Evolutionary conservation across 2,329 filamentous ascomycete species (phyloP), one percentile per base, ranked within the genome.

Genomic region (Beauveria pseudobassiana): DNA sequence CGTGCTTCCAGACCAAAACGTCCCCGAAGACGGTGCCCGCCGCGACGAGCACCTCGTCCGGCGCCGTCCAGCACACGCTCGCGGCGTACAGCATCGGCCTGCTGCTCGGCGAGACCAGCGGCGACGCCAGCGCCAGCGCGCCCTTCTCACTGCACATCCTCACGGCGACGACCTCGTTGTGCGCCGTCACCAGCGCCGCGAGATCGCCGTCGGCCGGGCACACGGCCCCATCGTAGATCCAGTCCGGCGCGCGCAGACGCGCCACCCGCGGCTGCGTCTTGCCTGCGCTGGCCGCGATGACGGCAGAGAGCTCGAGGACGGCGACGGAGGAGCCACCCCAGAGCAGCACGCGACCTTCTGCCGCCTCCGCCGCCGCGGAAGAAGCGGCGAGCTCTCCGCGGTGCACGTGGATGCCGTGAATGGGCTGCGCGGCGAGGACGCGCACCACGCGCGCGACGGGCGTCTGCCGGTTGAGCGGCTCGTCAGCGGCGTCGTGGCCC

Each of bases 1-100:
- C 75, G 67, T 85, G 92, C 65, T 87, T 90, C 95, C 95, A 98
- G 18, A 96, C 83, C 43, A 97, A 80, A 40, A 99, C 89, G 73
- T 98, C 93, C 3, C 95, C 95, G 74, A 98, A 98, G 1, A 93
- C 92, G 0, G 95, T 98, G 1, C 95, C 95, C 3, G 90, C 90
- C 7, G 91, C 91, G 56, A 97, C 83, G 22, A 97, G 80, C 51
- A 96, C 78, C 57, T 79, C 78, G 50, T 79, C 77, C 6, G 73
- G 59, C 7, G 81, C 80, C 8, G 86, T 74, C 81, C 88, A 90
- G 45, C 80, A 75, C 20, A 96, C 74, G 69, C 90, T 85, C 5
- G 92, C 93, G 18, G 91, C 90, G 73, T 96, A 99, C 8, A 99
- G 80, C 60, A 96, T 92, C 1, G 92, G 93, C 49, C 90, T 38